Percentiles rank a stretch among this genome's conserved stretches.
Evolutionary conservation across 2,329 filamentous ascomycete species (phyloP).

Genomic region (Paracoccidioides lutzii): DNA sequence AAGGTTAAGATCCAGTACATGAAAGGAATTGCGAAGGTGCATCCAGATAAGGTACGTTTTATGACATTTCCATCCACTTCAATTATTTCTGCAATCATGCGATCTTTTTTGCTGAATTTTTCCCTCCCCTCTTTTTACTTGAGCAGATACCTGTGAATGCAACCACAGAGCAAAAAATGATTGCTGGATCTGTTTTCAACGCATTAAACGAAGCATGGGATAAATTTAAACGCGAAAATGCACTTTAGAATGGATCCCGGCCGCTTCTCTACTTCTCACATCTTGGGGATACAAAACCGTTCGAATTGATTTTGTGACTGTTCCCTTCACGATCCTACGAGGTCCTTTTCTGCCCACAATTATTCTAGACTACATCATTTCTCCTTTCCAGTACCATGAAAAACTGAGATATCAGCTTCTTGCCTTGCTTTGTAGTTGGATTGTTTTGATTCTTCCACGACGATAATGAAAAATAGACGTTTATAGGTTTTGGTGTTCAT

Average conservation of each 20-base stretch:
- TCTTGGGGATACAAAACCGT: background rate
- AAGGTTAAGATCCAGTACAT: slow-evolving; percentile 98
- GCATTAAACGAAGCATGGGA: slow-evolving; percentile 57
- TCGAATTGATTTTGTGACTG: slow-evolving; percentile 1
- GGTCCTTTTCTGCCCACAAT: background rate
- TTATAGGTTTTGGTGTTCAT: background rate
- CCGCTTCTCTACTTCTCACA: background rate
- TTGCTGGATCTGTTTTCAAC: slow-evolving; percentile 52
- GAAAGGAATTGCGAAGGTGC: slow-evolving; percentile 97
- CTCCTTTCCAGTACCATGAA: background rate
- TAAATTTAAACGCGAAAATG: slow-evolving; percentile 53
- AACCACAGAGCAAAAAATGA: slow-evolving; percentile 56
- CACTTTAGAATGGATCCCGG: slow-evolving; percentile 28
- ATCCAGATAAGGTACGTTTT: slow-evolving; percentile 83
- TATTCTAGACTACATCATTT: background rate
- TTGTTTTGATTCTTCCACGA: background rate
- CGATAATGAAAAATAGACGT: background rate
- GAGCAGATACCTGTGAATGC: slow-evolving; percentile 46
- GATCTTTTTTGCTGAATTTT: slow-evolving; percentile 6
- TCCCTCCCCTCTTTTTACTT: background rate
- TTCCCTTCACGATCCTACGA: background rate
- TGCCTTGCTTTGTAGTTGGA: background rate
- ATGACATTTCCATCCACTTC: slow-evolving; percentile 4
- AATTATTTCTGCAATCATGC: background rate
- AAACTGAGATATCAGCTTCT: background rate